Evolutionary conservation across 2,329 filamentous ascomycete species (phyloP), one percentile per base, ranked within the genome.

Genomic region (Cladosporium colombiae): DNA sequence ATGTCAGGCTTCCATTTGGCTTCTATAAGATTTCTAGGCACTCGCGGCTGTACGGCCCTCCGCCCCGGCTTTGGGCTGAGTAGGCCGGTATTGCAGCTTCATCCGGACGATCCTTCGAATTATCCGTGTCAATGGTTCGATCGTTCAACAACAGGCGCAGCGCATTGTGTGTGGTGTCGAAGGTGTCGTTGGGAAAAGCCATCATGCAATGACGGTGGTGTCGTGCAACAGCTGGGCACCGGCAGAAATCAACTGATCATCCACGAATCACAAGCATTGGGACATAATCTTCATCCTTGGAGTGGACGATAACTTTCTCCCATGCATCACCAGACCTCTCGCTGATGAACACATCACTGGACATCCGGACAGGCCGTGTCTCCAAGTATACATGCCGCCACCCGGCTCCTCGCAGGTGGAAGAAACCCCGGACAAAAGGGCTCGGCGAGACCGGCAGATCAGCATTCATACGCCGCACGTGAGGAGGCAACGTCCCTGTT

Each of bases 1-100:
- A 60, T 52, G 7, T 23, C 44, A 50, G 14, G 18, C 58, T 61
- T 61, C 58, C 27, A 52, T 61, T 52, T 50, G n/a, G n/a, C 58
- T 61, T 61, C 58, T 21, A 61, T 35, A 37, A 31, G 27, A 37
- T 35, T 52, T 55, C 33, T 62, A 33, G 60, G 60, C 60, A 35
- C 16, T 27, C 18, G 10, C 60, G 49, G 60, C n/a, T 25, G 35
- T 13, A 5, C 60, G 50, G 60, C 33, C 60, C 60, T 63, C 25
- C 25, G 18, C 55, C 6, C 60, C 60, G 60, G 60, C 23, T 55
- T 29, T 23, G 49, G 25, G 10, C 58, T 33, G 18, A n/a, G 21
- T 4, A 53, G 10, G 13, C 58, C 46, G 46, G 50, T 21, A 5
- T 16, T 61, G 37, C 58, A 35, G 44, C 21, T 61, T 63, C 29